Evolutionary conservation across 768 basidiomycete species (phyloP), one percentile per base, ranked within the genome.

Genomic region (Mycena indigotica): DNA sequence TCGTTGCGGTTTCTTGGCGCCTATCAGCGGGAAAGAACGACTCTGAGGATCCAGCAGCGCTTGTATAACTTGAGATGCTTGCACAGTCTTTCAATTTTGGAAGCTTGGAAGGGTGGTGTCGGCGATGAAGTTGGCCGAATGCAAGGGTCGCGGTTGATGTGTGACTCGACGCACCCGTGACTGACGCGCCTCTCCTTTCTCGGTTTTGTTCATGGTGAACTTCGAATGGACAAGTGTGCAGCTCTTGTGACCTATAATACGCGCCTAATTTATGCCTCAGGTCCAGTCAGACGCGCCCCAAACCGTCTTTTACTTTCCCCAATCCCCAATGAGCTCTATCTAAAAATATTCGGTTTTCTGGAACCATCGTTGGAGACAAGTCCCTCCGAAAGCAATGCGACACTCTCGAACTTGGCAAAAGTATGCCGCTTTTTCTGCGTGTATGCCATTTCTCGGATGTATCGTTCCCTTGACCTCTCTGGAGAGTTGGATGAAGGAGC

Each of bases 301-400:
- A 28, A 49, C 2, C 57, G 49, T 23, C 10, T n/a, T n/a, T n/a
- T 5, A 5, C 59, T 75, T 12, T 61, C 70, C 1, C 62, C 70
- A 4, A 71, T 83, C 53, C 80, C 80, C 2, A 74, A 72, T 57
- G 80, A 82, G 57, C 68, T 82, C 19, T 81, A 80, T 51, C 57
- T 74, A 4, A 63, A 70, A 50, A 78, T 81, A n/a, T 72, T 79
- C 41, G 69, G 68, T n/a, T 65, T 66, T 29, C 39, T 80, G 4
- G 61, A 58, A 29, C 67, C 70, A 21, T 49, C 64, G 0, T 53
- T 63, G 17, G 50, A 62, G 0, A 58, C 54, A 29, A 55, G 59
- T 38, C 46, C 48, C 5, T 46, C 50, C 3, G 64, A 73, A n/a
- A 57, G 59, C 28, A 65, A 58, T 17, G 60, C 41, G 16, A 48